Evolutionary conservation across 2,329 filamentous ascomycete genomes (phyloP), one percentile per base, ranked within the genome.

Genomic region (Fusarium mexicanum): DNA sequence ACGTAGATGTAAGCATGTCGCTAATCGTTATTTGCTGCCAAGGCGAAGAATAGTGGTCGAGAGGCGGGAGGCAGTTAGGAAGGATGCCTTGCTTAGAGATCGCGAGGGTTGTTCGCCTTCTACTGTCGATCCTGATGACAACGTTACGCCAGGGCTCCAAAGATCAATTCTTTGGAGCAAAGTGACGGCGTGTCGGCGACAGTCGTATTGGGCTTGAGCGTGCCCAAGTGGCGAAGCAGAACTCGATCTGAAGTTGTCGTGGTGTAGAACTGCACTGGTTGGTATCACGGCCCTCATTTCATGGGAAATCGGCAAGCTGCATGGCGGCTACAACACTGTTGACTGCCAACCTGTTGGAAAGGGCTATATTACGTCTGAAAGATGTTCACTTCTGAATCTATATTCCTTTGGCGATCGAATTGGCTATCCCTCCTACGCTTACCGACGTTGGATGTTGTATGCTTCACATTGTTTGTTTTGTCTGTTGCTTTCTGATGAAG

Each of bases 1-100:
- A 20, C 2, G 5, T 9, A 46, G 44, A 20, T 16, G 5, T 29
- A 2, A 29, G 44, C 5, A 29, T 20, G 0, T 20, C 1, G 2
- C 44, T 14, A 3, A 26, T 26, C 3, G 0, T 14, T 20, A 1
- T 26, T 46, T 14, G 8, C 24, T 46, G 20, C 40, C 44, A 6
- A 46, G 24, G 12, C 8, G 5, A 46, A 20, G 17, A 20, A 4
- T 10, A 3, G 6, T 46, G 18, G 4, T 10, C 18, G 12, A 26
- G 24, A 14, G 12, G 8, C 13, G 20, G 20, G 7, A 22, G 38
- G 24, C 2, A 26, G 17, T 11, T 26, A 1, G 8, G 24, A 20
- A 10, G 12, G 18, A 20, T 29, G 4, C 14, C 18, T 20, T 10
- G 29, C 24, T 26, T 20, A 4, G 12, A 47, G 12, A 47, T 29